These are phyloP conservation scores for Eucalyptus tenuipes DNA, from an alignment of 345 rosid species.

Conservation along the genomic window DNA sequence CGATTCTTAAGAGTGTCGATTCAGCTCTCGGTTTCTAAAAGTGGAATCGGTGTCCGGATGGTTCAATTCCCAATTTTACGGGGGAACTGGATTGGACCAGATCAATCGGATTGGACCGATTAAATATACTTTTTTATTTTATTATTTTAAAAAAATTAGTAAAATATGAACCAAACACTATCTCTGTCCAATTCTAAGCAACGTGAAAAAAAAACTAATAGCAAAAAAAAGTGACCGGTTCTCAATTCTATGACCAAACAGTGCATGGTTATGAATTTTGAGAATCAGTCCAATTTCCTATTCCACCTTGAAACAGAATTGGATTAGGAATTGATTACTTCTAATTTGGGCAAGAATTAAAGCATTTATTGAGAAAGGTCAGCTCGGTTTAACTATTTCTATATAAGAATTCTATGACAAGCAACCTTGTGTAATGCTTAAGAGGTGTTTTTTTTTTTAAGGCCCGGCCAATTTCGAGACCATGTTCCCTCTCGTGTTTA, in stretches of 20 bases:
- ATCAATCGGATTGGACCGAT: accelerated
- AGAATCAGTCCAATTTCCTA: no score
- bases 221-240: no score
- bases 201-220: accelerated
- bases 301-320: accelerated
- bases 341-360: background rate
- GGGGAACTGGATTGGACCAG: no score
- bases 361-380: background rate
- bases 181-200: accelerated
- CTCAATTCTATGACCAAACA: accelerated
- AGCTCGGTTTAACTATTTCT: no score
- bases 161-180: no score
- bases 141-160: no score
- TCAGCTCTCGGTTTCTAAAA: accelerated
- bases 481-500: background rate
- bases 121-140: no score
- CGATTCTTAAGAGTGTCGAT: accelerated
- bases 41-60: accelerated
- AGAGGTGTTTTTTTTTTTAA: background rate
- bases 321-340: no score
- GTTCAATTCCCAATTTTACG: accelerated
- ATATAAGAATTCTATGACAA: no score
- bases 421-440: background rate
- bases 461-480: background rate
- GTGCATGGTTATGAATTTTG: no score